Evolutionary conservation across 2,329 filamentous ascomycete species (phyloP), one percentile per base, ranked within the genome.

Genomic region (Shiraia bambusicola): DNA sequence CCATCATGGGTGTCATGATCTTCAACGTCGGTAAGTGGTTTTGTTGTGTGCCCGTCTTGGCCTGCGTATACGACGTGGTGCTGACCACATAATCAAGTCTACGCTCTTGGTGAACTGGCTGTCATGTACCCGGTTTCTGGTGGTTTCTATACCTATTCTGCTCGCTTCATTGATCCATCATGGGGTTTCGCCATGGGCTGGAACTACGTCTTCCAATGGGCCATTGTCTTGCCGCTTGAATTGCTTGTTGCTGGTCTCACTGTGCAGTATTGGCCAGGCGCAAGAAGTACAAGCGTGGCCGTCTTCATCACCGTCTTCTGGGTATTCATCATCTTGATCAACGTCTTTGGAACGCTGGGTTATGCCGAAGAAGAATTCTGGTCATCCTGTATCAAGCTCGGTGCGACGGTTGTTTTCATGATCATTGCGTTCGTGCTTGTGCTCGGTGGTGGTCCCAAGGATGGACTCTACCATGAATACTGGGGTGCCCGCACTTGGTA

Each of bases 401-500:
- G 45, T 8, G 66, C 66, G 1, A 66, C 61, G n/a, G 46, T 68
- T 41, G 57, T 67, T 40, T 69, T 69, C 57, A 68, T 69, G 61
- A 62, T 69, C 47, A 65, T 81, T 12, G 72, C 74, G 3, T 69
- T 82, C 39, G 72, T 81, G 42, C 66, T 79, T 26, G 78, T 80
- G 58, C 75, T 72, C 58, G 79, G 79, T 28, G 79, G 79, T 30
- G 78, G 77, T 2, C 78, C 78, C 1, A 66, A 61, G 35, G 67
- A 65, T 4, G 72, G 78, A 34, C 64, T 70, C 11, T 69, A 80
- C 10, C 31, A 37, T 34, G 59, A 64, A 37, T 82, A 84, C 59
- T 77, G 84, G 31, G 82, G 83, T 12, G 80, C 76, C 14, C 72
- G 73, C 29, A 83, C 79, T 69, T 84, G 81, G 81, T 69, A 76